phyloP scores from a whole-genome alignment of 2,329 filamentous ascomycete species.

The Purpureocillium lavendulum region DNA sequence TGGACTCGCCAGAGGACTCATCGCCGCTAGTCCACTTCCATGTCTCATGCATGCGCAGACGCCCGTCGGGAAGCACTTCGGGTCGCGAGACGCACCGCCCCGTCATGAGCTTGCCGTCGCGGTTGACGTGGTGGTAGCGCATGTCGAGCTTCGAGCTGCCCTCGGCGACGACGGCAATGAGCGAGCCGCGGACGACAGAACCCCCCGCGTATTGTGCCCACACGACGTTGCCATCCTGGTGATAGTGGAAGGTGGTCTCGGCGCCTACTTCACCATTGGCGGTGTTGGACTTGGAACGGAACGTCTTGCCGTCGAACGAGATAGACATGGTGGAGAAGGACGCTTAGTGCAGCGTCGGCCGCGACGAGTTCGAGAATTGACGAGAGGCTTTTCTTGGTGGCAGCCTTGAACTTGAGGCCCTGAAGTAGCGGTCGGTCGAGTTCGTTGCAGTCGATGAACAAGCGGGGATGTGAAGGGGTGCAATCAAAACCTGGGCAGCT shows the following conservation, averaged over 20 bases:
- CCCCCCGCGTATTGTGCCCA: slow-evolving; percentile 16
- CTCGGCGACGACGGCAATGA: too few species aligned
- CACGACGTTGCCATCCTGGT: slow-evolving; percentile 15
- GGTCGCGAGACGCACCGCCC: slow-evolving; percentile 12
- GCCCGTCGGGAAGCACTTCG: slow-evolving; percentile 13
- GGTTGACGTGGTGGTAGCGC: slow-evolving; percentile 18
- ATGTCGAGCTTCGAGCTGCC: slow-evolving; percentile 12
- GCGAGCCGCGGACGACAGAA: too few species aligned
- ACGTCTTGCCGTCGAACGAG: too few species aligned
- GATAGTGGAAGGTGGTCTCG: slow-evolving; percentile 16
- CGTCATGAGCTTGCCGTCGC: slow-evolving; percentile 15
- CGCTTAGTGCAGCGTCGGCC: too few species aligned
- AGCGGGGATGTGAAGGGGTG: too few species aligned
- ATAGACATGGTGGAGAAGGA: too few species aligned
- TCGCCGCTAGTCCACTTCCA: slow-evolving; percentile 12
- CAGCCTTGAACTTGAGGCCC: too few species aligned
- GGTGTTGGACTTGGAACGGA: slow-evolving; percentile 3
- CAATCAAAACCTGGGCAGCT: too few species aligned
- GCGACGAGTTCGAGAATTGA: too few species aligned
- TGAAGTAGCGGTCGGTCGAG: too few species aligned
- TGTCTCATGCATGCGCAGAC: slow-evolving; percentile 16
- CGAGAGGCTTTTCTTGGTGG: too few species aligned
- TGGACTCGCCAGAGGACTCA: slow-evolving; percentile 10
- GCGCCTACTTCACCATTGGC: slow-evolving; percentile 15
- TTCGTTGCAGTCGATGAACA: too few species aligned